phyloP scores from a whole-genome alignment of 257 asterid genomes.

The Penstemon eatonii region DNA sequence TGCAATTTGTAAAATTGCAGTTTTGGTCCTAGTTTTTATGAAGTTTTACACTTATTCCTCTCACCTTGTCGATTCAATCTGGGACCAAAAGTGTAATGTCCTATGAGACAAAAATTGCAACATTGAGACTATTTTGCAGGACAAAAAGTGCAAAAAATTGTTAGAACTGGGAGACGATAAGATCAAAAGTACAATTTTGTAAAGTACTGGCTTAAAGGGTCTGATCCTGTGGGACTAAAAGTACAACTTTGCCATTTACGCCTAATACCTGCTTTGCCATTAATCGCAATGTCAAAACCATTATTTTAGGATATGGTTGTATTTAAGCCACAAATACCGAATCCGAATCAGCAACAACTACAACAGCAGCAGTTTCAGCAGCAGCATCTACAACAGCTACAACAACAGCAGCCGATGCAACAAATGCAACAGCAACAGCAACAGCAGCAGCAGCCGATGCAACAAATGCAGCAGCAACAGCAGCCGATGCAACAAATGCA shows the following conservation, averaged over 20 bases:
- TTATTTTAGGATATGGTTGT: conserved; percentile 76
- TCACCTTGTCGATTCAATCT: background rate
- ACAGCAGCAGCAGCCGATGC: conserved; percentile 34
- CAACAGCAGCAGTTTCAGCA: conserved; percentile 36
- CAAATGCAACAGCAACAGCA: conserved; percentile 42
- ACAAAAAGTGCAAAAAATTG: no score
- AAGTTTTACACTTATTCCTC: background rate
- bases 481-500: conserved; percentile 37
- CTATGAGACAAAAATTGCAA: no score
- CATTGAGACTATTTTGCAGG: no score
- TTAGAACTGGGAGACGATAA: background rate
- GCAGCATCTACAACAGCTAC: conserved; percentile 21
- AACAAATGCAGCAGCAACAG: conserved; percentile 37
- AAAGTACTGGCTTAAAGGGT: no score
- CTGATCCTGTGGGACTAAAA: no score
- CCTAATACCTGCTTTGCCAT: background rate
- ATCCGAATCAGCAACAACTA: conserved; percentile 39
- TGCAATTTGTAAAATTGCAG: no score
- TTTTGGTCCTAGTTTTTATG: no score
- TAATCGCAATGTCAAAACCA: background rate
- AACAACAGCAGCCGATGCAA: conserved; percentile 30
- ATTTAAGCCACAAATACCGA: conserved; percentile 72
- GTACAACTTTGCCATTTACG: no score
- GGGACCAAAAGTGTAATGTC: no score
- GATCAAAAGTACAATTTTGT: no score